These are phyloP conservation scores for Aureobasidium lini DNA, from an alignment of 2,329 filamentous ascomycete species.

Conservation along the genomic window DNA sequence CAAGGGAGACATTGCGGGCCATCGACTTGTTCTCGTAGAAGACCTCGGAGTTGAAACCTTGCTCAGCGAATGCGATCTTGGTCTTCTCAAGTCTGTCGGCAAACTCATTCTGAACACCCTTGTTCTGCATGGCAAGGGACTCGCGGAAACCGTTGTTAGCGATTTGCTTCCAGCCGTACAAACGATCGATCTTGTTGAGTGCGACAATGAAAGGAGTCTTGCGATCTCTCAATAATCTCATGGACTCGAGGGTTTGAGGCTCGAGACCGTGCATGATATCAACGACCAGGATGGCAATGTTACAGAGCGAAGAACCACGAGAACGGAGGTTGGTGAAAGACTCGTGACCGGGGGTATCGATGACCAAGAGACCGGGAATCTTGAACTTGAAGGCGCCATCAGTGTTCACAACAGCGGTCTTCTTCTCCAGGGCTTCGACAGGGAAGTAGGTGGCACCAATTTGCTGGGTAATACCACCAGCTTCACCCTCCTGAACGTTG, in stretches of 20 bases:
- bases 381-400: constrained; percentile 93
- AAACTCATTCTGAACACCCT: constrained; percentile 91
- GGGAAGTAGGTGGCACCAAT: constrained; percentile 99
- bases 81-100: constrained; percentile 81
- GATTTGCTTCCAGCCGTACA: constrained; percentile 98
- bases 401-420: constrained; percentile 87
- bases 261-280: constrained; percentile 99
- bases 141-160: constrained; percentile 98
- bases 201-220: constrained; percentile 98
- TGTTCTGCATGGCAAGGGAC: constrained; percentile 80
- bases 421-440: constrained; percentile 82
- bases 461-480: constrained; percentile 98
- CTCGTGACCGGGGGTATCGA: constrained; percentile 99
- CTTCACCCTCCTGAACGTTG: constrained; percentile 97
- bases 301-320: constrained; percentile 94
- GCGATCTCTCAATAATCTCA: constrained; percentile 83
- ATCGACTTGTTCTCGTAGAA: constrained; percentile 98
- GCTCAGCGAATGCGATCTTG: constrained; percentile 89
- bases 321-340: constrained; percentile 98
- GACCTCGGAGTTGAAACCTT: constrained; percentile 95
- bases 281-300: constrained; percentile 97
- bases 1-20: constrained; percentile 87
- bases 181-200: constrained; percentile 98
- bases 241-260: constrained; percentile 93
- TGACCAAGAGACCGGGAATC: constrained; percentile 90